Evolutionary conservation across 768 basidiomycete species (phyloP).

Genomic region (Hygrocybe coccinea): DNA sequence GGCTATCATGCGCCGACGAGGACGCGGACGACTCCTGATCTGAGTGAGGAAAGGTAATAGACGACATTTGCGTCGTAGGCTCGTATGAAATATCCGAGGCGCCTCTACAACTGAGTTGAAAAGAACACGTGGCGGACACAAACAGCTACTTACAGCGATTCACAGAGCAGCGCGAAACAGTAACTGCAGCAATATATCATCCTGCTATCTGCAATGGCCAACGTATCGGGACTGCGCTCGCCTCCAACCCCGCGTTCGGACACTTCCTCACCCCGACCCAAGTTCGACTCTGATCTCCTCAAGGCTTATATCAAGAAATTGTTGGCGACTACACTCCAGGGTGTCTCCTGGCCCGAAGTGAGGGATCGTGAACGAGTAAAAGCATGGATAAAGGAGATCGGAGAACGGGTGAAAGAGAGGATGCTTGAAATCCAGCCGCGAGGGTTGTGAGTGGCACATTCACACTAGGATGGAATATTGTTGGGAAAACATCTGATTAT

Average conservation of each 20-base stretch:
- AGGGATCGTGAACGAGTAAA: slow-evolving; percentile 68
- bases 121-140: neutral
- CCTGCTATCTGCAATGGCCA: slow-evolving; percentile 15
- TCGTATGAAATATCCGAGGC: neutral
- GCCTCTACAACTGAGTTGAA: neutral
- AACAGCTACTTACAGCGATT: no score
- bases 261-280: slow-evolving; percentile 50
- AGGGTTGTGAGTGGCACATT: slow-evolving; percentile 62
- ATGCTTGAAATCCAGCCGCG: slow-evolving; percentile 79
- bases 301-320: slow-evolving; percentile 81
- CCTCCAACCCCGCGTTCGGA: slow-evolving; percentile 58
- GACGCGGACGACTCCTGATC: slow-evolving; percentile 38
- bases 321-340: slow-evolving; percentile 62
- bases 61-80: slow-evolving; percentile 47
- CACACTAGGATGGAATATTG: neutral
- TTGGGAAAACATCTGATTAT: slow-evolving; percentile 7
- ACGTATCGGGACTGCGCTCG: slow-evolving; percentile 50
- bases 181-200: neutral
- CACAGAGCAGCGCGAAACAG: no score
- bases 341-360: slow-evolving; percentile 58
- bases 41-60: slow-evolving; percentile 54
- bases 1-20: slow-evolving; percentile 34
- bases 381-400: slow-evolving; percentile 78
- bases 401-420: slow-evolving; percentile 78
- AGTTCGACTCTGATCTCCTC: slow-evolving; percentile 71